Conservation (phyloP, 1,139 yeast species). For the Nadsonia starkeyi-henricii region DNA sequence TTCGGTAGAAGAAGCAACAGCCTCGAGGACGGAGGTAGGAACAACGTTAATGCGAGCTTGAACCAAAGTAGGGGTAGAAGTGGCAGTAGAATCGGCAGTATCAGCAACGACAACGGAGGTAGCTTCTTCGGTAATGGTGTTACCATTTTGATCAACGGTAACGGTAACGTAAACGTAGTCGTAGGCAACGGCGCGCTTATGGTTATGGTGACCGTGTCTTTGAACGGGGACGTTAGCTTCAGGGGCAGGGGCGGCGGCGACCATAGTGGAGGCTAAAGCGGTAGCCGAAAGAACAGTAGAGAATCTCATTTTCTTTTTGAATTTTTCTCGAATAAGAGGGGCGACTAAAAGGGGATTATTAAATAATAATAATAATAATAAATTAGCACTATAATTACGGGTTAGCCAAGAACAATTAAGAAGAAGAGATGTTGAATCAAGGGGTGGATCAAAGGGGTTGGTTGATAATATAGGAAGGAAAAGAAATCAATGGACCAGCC, state of each 20-base stretch:
- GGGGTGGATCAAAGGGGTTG: neutral
- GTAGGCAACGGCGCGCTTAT: slow-evolving; percentile 49
- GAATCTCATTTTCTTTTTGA: slow-evolving; percentile 14
- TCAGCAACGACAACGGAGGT: slow-evolving; percentile 12
- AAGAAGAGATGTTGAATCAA: neutral
- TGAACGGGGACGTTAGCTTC: slow-evolving; percentile 18
- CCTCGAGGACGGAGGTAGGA: neutral
- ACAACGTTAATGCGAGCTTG: neutral
- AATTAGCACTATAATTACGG: neutral
- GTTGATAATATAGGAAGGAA: too few relatives aligned
- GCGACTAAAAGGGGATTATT: too few relatives aligned
- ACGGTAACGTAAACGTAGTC: slow-evolving; percentile 71
- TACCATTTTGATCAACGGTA: slow-evolving; percentile 57
- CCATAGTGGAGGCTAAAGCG: slow-evolving; percentile 29
- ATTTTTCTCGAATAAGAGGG: neutral
- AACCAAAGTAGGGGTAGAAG: neutral
- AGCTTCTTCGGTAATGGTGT: slow-evolving; percentile 24
- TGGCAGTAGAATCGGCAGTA: slow-evolving; percentile 5
- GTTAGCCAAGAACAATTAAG: neutral
- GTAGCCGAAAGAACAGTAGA: slow-evolving; percentile 12
- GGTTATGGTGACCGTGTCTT: slow-evolving; percentile 48
- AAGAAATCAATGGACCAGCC: too few relatives aligned
- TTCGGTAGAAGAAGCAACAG: neutral
- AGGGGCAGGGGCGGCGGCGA: slow-evolving; percentile 24
- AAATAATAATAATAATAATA: neutral